Evolutionary conservation across 2,329 filamentous ascomycete genomes (phyloP), one percentile per base, ranked within the genome.

Genomic region (Coleophoma cylindrospora): DNA sequence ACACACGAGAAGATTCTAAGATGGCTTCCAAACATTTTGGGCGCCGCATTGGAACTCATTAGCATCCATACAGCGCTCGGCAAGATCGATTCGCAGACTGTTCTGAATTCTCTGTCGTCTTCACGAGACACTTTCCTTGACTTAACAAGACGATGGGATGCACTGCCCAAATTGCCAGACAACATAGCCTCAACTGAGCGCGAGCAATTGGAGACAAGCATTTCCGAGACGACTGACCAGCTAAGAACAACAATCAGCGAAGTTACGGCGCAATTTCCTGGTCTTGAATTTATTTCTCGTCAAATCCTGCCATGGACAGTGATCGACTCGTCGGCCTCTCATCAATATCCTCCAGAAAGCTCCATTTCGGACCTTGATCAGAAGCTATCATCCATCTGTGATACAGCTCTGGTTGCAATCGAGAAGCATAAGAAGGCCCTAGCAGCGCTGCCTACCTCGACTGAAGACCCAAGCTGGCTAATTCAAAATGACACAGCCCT

Each of bases 381-480:
- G 13, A 71, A 75, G 3, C 67, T 90, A 2, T 79, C 88, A 36
- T 77, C 69, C 1, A 73, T 87, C n/a, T 80, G 86, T 43, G 88
- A 95, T 66, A 80, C 81, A 45, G 79, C 92, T 27, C 81, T 96
- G 2, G 86, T 92, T 34, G 85, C 87, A 1, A 76, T 95, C 44
- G 90, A 96, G 65, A 81, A 84, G 55, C 76, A 87, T 43, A 79
- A 81, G 51, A 80, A 79, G 53, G 69, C 75, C 2, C 70, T 81
- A 9, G 67, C 72, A 11, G 71, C 73, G 3, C 69, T 84, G 2
- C 83, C 86, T 1, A 64, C 68, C 4, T 80, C 84, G 1, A 72
- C 74, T 1, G 83, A 89, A 34, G 81, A 86, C 40, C 60, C 73
- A 1, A 73, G 76, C 2, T 90, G 87, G 83, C 67, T 91, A 9